These are phyloP conservation scores for Metarhizium rileyi DNA, from an alignment of 2,329 filamentous ascomycete genomes.

Conservation along the genomic window DNA sequence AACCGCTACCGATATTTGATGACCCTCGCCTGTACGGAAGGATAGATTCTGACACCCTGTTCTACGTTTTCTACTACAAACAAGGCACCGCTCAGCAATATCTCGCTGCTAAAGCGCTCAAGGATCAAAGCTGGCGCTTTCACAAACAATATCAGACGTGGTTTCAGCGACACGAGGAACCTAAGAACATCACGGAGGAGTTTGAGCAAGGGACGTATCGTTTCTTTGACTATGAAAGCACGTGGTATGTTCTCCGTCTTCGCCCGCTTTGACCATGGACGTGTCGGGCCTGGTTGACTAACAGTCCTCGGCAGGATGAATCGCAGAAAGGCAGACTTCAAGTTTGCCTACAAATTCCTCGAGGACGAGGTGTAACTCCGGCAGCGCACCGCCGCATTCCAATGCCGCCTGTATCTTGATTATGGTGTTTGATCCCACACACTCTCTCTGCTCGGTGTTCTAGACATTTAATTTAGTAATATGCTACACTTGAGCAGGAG, in stretches of 20 bases:
- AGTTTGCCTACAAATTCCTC: slow-evolving; percentile 95
- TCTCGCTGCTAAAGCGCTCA: slow-evolving; percentile 89
- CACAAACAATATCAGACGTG: slow-evolving; percentile 99
- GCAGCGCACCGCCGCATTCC: neutral
- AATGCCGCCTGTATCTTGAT: slow-evolving; percentile 1
- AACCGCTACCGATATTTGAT: slow-evolving; percentile 84
- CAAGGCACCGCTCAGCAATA: slow-evolving; percentile 95
- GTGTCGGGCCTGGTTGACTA: slow-evolving; percentile 4
- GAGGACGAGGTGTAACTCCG: slow-evolving; percentile 68
- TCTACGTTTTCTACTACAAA: slow-evolving; percentile 99
- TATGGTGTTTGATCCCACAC: neutral
- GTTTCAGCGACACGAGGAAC: slow-evolving; percentile 98
- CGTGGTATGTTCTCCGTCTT: slow-evolving; percentile 59
- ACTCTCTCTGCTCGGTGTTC: slow-evolving; percentile 2
- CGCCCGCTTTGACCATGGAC: neutral
- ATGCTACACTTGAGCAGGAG: neutral
- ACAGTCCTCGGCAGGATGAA: slow-evolving; percentile 73
- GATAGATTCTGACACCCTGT: slow-evolving; percentile 91
- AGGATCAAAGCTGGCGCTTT: slow-evolving; percentile 97
- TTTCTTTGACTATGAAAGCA: slow-evolving; percentile 99
- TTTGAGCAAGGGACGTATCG: slow-evolving; percentile 98
- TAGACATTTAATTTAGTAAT: slow-evolving; percentile 1
- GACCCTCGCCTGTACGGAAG: slow-evolving; percentile 79
- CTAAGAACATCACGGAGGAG: slow-evolving; percentile 96
- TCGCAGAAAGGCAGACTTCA: slow-evolving; percentile 92